Percentiles rank a stretch among this genome's conserved stretches.
These are phyloP conservation scores for Puccinia brachypodii DNA, from an alignment of 1,284 basidiomycete genomes.

Conservation along the genomic window DNA sequence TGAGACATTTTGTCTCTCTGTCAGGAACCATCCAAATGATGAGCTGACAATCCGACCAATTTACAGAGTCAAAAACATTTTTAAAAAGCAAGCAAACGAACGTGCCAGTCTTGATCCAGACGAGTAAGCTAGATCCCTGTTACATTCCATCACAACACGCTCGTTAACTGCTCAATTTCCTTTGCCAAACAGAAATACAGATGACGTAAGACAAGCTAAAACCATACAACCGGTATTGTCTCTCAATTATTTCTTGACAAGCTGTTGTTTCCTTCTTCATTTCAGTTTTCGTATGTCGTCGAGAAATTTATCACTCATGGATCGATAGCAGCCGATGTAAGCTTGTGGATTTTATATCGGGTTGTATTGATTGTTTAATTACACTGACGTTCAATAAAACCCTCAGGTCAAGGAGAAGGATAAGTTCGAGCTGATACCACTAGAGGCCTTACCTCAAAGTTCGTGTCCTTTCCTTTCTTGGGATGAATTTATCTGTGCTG, in stretches of 20 bases:
- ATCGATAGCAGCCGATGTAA: background rate
- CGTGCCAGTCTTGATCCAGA: background rate
- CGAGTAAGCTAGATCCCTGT: background rate
- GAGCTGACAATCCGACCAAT: background rate
- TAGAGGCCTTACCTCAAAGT: conserved; percentile 1
- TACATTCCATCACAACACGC: background rate
- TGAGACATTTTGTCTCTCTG: background rate
- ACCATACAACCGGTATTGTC: background rate
- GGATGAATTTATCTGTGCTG: background rate
- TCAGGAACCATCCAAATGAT: background rate
- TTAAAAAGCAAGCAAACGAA: background rate
- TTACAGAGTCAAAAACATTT: conserved; percentile 23
- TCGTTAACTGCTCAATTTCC: background rate
- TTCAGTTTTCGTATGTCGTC: conserved; percentile 14
- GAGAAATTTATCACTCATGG: background rate
- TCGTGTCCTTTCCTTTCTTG: background rate
- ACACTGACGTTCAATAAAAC: background rate
- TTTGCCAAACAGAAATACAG: background rate
- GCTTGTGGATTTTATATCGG: background rate
- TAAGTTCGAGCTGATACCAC: background rate
- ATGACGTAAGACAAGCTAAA: background rate
- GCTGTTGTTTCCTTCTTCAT: background rate
- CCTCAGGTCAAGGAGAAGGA: background rate
- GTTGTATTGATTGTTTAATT: background rate
- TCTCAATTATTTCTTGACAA: background rate